Evolutionary conservation across 331 rosid species (phyloP), one percentile per base, ranked within the genome.

Genomic region (Quercus tomentella): DNA sequence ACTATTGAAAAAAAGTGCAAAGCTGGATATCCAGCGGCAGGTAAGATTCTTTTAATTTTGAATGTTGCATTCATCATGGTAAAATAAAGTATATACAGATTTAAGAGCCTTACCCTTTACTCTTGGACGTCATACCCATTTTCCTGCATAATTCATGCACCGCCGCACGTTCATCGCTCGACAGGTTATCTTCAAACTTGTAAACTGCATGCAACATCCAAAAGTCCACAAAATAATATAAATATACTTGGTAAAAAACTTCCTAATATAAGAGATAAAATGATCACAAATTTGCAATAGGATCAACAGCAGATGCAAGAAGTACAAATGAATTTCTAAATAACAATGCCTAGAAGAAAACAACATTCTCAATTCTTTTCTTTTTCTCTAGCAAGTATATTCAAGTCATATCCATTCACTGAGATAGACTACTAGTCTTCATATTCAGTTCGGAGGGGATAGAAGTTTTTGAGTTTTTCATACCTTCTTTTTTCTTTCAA

Each of bases 71-170:
- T 63, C 54, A 26, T 58, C 58, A 72, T 67, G 56, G 31, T 52
- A 56, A 45, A 21, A 70, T 1, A 45, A 8, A 55, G 28, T 60
- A 54, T 37, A 77, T 4, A 56, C 52, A 57, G 23, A 22, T 31
- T 25, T 56, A 75, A 17, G 51, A 72, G 63, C 80, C 99, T 93
- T 85, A 93, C 98, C 99, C 99, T 30, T 17, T 20, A 85, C 99
- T 96, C 85, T 87, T 96, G 76, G 98, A 91, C 61, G 1, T 82
- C 89, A 96, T 57, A 43, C 92, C 93, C 94, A 85, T 69, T 81
- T 74, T 87, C 23, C 12, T 70, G 81, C 94, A 75, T 31, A 79
- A 2, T 51, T 57, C 70, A 84, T 96, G 99, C 80, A 92, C 97
- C 3, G 43, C 55, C 72, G 91, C 92, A 23, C 97, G 97, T 35